These are phyloP conservation scores for Panicum miliaceum DNA, from an alignment of 176 grass and related monocot species.

Conservation along the genomic window DNA sequence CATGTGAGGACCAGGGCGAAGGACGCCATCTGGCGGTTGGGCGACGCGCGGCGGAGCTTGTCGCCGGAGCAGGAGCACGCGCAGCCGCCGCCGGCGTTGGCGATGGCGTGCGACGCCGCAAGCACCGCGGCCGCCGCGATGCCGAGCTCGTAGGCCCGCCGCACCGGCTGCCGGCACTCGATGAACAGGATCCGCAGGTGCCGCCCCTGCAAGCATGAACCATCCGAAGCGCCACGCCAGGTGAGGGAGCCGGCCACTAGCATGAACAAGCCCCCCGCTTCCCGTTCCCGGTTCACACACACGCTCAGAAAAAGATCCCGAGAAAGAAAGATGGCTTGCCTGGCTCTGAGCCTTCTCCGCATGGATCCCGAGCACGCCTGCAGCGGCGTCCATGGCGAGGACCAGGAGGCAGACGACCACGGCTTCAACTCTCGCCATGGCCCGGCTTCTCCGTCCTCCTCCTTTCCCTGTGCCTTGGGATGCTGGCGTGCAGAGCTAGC, in stretches of 20 bases:
- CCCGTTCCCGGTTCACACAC: neutral
- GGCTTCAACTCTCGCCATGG: conserved; percentile 73
- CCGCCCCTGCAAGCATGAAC: conserved; percentile 44
- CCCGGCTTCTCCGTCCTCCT: neutral
- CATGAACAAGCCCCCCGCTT: neutral
- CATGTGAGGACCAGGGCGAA: conserved; percentile 70
- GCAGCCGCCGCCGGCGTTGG: conserved; percentile 77
- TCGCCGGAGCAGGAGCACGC: conserved; percentile 64
- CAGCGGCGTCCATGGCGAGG: conserved; percentile 66
- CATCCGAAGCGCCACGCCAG: neutral
- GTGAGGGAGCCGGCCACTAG: too few relatives aligned
- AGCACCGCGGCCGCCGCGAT: conserved; percentile 71
- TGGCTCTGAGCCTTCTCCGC: conserved; percentile 80
- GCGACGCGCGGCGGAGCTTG: conserved; percentile 20
- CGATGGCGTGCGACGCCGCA: conserved; percentile 63
- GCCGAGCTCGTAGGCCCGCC: conserved; percentile 79
- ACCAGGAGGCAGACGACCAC: conserved; percentile 74
- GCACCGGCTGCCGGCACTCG: conserved; percentile 86
- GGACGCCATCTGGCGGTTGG: conserved; percentile 66
- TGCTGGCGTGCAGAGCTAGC: neutral
- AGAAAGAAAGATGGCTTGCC: conserved; percentile 35
- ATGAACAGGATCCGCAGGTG: conserved; percentile 63
- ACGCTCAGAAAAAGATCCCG: neutral
- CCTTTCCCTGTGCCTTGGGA: neutral
- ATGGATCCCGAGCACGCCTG: conserved; percentile 75